Evolutionary conservation across 345 rosid species (phyloP).

Genomic region (Aethionema arabicum): DNA sequence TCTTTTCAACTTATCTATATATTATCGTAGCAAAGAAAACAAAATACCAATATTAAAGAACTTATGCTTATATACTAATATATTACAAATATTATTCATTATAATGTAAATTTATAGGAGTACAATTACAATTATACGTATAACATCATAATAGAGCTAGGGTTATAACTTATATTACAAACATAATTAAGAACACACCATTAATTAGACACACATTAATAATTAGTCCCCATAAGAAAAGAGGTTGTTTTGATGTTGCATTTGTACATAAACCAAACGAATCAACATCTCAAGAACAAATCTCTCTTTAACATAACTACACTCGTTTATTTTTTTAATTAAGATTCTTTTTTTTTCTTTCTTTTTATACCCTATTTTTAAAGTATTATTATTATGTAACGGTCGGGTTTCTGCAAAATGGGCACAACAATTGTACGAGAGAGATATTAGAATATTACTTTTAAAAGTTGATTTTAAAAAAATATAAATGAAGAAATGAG

Average conservation of each 20-base stretch:
- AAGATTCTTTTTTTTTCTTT: not conserved
- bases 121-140: conserved; percentile 1
- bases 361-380: not conserved
- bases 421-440: not conserved
- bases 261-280: conserved; percentile 16
- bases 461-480: too few relatives aligned
- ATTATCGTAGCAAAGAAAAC: too few relatives aligned
- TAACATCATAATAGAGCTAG: conserved; percentile 10
- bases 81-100: too few relatives aligned
- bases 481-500: too few relatives aligned
- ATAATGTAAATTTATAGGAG: not conserved
- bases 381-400: not conserved
- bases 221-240: conserved; percentile 3
- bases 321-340: conserved; percentile 11
- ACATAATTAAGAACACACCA: not conserved
- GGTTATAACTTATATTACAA: conserved; percentile 3
- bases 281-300: conserved; percentile 22
- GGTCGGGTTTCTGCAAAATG: conserved; percentile 22
- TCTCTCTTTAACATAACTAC: conserved; percentile 16
- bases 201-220: conserved; percentile 5
- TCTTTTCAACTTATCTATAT: too few relatives aligned
- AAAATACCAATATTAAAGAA: too few relatives aligned
- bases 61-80: too few relatives aligned
- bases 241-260: conserved; percentile 9
- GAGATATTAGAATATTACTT: too few relatives aligned